These are phyloP conservation scores for Physcia stellaris DNA, from an alignment of 495 filamentous ascomycete genomes.

Conservation along the genomic window DNA sequence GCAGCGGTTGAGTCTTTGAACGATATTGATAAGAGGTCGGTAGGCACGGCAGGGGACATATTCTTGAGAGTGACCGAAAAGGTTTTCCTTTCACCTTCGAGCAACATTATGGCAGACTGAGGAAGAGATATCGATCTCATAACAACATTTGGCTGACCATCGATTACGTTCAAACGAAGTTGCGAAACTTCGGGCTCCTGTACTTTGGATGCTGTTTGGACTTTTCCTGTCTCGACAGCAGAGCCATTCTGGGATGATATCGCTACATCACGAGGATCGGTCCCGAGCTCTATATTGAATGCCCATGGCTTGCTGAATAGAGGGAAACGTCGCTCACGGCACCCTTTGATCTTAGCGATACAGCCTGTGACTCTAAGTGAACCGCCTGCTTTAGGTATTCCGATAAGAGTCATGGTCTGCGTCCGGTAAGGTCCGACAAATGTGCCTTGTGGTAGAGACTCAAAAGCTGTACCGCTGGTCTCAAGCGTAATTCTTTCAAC, in stretches of 20 bases:
- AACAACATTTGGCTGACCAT: constrained; percentile 59
- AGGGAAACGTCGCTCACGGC: constrained; percentile 66
- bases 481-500: constrained; percentile 71
- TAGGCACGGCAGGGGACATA: constrained; percentile 50
- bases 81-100: constrained; percentile 67
- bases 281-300: constrained; percentile 46
- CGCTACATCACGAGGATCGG: constrained; percentile 29
- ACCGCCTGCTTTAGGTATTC: constrained; percentile 52
- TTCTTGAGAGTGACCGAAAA: constrained; percentile 78
- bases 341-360: constrained; percentile 64
- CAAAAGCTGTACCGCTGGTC: constrained; percentile 54
- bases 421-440: constrained; percentile 65
- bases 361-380: constrained; percentile 64
- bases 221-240: neutral
- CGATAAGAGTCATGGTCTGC: constrained; percentile 60
- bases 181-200: constrained; percentile 20
- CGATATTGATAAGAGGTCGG: constrained; percentile 74
- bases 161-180: constrained; percentile 56
- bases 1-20: constrained; percentile 79
- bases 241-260: constrained; percentile 6
- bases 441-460: constrained; percentile 48
- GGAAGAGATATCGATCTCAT: constrained; percentile 65
- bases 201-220: constrained; percentile 20
- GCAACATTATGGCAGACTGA: constrained; percentile 78
- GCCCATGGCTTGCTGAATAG: constrained; percentile 69